Base-by-base conservation (phyloP, 2,329 filamentous ascomycete genomes). In the Xylogone sp. region DNA sequence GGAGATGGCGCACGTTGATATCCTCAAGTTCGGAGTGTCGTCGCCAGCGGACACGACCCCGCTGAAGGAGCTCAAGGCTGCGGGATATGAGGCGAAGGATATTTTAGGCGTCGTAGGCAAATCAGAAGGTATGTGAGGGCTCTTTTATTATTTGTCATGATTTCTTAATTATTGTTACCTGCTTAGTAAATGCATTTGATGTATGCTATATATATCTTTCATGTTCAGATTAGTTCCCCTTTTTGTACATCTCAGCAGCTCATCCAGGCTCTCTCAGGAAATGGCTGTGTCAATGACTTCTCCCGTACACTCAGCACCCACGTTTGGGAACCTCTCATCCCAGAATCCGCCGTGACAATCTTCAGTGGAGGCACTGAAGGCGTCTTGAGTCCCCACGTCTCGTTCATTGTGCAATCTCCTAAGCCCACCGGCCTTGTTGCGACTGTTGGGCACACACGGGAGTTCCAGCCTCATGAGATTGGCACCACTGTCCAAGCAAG, bases 261-360 rank as follows among this genome's bases (percentile, higher is more conserved):
- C 43, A 16, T 12, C 5, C 34, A 4, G 8, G 8, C 13, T 39
- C n/a, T 39, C 34, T 2, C 21, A 66, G 63, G 65, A n/a, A 66
- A 69, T 52, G 64, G 65, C 43, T 69, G 65, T 52, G 63, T 67
- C 16, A 67, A 69, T 52, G 66, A 68, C 52, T 67, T 68, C 54
- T 67, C 62, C 9, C 60, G 64, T 2, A 66, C 64, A 6, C 58
- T 68, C 8, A 62, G 61, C 43, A 57, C 63, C 2, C 52, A 59
- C 19, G 64, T 67, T 10, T 67, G 64, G 65, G 63, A 66, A 42
- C 61, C 61, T 8, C 57, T 58, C 1, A 62, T 68, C 5, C 61
- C 65, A 2, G 20, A 57, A 10, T 58, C 58, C 34, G 59, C 64
- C 44, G 58, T 68, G 39, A 65, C 64, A 2, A 61, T 68, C 42